Percentiles rank a stretch among this genome's conserved stretches.
Evolutionary conservation across 177 flowering plant species (phyloP).

Genomic region (Telopea speciosissima): DNA sequence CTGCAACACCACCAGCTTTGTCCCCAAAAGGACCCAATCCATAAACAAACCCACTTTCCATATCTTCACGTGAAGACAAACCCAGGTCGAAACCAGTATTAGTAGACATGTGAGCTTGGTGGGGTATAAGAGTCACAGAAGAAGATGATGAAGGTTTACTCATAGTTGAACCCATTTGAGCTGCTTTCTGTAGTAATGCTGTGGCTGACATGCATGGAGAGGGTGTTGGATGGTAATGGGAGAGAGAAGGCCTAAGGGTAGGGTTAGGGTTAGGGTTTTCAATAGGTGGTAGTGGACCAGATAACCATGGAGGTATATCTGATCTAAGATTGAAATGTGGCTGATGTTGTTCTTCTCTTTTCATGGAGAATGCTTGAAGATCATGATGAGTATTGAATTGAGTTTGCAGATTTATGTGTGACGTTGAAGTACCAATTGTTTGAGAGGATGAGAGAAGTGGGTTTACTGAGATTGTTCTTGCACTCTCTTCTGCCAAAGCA

Average conservation of each 20-base stretch:
- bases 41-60: constrained; percentile 29
- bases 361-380: constrained; percentile 34
- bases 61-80: constrained; percentile 48
- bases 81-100: constrained; percentile 41
- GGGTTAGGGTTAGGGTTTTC: constrained; percentile 41
- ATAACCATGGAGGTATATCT: constrained; percentile 60
- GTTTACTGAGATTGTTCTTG: constrained; percentile 40
- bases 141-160: constrained; percentile 28
- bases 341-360: constrained; percentile 44
- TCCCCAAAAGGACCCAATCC: constrained; percentile 39
- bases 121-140: constrained; percentile 32
- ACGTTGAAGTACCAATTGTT: constrained; percentile 19
- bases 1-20: constrained; percentile 31
- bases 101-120: constrained; percentile 46
- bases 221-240: constrained; percentile 27
- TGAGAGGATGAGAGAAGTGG: constrained; percentile 27
- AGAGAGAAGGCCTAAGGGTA: background rate
- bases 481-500: constrained; percentile 87
- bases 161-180: constrained; percentile 83
- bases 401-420: constrained; percentile 16
- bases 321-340: constrained; percentile 19
- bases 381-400: constrained; percentile 31
- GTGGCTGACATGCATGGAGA: constrained; percentile 88
- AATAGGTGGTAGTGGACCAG: constrained; percentile 16
- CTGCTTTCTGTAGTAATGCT: constrained; percentile 91